Conservation (phyloP, 768 basidiomycete species). For the Lactifluus piperatus region DNA sequence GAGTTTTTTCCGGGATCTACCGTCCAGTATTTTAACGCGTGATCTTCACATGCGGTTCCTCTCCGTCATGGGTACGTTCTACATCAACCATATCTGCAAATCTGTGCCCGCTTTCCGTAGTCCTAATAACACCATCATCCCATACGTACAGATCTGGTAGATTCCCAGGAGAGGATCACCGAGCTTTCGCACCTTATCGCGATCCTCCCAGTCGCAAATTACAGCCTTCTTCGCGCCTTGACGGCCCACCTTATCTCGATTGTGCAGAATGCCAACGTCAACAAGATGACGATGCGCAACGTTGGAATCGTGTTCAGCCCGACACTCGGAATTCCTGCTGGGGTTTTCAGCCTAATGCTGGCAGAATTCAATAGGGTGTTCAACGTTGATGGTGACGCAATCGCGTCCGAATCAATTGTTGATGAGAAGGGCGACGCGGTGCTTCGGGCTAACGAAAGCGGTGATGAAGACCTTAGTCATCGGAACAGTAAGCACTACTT, state of each 20-base stretch:
- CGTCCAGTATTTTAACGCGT: slow-evolving; percentile 84
- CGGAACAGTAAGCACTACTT: slow-evolving; percentile 82
- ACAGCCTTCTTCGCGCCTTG: slow-evolving; percentile 86
- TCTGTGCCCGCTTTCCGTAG: neutral
- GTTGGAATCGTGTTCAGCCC: slow-evolving; percentile 98
- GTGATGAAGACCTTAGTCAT: slow-evolving; percentile 38
- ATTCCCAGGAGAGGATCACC: slow-evolving; percentile 77
- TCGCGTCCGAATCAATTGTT: slow-evolving; percentile 11
- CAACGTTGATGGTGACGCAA: slow-evolving; percentile 53
- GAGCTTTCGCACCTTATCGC: slow-evolving; percentile 85
- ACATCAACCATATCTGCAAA: slow-evolving; percentile 3
- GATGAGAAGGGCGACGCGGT: slow-evolving; percentile 7
- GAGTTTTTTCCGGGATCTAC: slow-evolving; percentile 86
- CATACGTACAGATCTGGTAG: slow-evolving; percentile 62
- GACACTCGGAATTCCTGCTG: slow-evolving; percentile 95
- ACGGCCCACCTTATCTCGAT: slow-evolving; percentile 93
- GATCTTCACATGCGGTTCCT: slow-evolving; percentile 89
- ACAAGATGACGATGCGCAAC: slow-evolving; percentile 99
- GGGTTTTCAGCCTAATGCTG: slow-evolving; percentile 91
- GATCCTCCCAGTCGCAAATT: slow-evolving; percentile 84
- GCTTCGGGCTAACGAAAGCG: slow-evolving; percentile 11
- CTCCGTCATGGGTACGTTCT: slow-evolving; percentile 79
- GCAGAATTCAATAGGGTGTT: slow-evolving; percentile 91
- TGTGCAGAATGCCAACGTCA: slow-evolving; percentile 79
- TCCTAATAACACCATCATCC: slow-evolving; percentile 13